phyloP scores from a whole-genome alignment of 2,329 filamentous ascomycete genomes.

The Triangularia verruculosa region DNA sequence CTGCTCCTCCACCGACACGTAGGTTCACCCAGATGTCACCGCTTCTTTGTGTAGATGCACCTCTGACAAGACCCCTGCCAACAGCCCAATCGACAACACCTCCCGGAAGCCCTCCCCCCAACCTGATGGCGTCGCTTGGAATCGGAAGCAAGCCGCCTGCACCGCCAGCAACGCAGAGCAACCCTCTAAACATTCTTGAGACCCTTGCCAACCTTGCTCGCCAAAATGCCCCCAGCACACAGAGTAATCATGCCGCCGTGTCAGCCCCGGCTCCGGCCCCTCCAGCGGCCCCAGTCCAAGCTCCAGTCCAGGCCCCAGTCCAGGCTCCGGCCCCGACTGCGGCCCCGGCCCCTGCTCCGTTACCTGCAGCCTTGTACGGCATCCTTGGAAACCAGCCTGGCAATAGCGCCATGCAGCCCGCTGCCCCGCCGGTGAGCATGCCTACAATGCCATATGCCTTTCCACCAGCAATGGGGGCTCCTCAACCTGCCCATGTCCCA shows the following conservation, averaged over 20 bases:
- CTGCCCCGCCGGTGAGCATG: conserved; percentile 59
- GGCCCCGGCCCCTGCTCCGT: conserved; percentile 6
- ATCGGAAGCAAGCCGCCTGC: conserved; percentile 32
- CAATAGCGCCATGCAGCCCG: conserved; percentile 28
- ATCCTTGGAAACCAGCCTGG: conserved; percentile 22
- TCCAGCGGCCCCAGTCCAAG: conserved; percentile 33
- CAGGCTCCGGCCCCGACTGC: conserved; percentile 28
- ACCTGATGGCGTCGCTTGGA: conserved; percentile 40
- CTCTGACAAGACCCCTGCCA: conserved; percentile 39
- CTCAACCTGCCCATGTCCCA: conserved; percentile 11
- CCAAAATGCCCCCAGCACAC: conserved; percentile 58
- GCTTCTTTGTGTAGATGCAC: conserved; percentile 8
- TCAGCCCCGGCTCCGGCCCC: conserved; percentile 45
- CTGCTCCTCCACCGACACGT: conserved; percentile 60
- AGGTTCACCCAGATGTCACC: conserved; percentile 42
- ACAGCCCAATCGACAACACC: conserved; percentile 71
- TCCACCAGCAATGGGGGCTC: conserved; percentile 34
- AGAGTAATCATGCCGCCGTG: conserved; percentile 37
- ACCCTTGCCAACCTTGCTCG: conserved; percentile 78
- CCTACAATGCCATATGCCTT: conserved; percentile 37
- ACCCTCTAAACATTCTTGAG: conserved; percentile 65
- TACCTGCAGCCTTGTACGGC: conserved; percentile 20
- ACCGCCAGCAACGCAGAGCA: conserved; percentile 32
- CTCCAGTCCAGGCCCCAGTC: conserved; percentile 32
- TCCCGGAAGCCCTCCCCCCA: conserved; percentile 56